phyloP scores from a whole-genome alignment of 2,329 filamentous ascomycete species.

The Neofusicoccum laricinum region DNA sequence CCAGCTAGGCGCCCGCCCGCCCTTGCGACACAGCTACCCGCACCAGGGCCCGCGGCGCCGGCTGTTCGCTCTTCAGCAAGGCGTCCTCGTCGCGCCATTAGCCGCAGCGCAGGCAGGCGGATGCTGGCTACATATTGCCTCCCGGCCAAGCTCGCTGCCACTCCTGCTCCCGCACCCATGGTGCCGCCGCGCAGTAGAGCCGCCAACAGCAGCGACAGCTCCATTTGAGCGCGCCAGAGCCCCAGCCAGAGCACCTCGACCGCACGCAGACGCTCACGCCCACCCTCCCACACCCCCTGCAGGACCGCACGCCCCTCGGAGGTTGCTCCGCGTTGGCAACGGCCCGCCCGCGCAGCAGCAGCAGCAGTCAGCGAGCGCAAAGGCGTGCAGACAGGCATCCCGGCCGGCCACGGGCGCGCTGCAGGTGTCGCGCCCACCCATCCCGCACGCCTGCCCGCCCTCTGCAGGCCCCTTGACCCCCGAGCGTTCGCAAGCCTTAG shows the following conservation, averaged over 20 bases:
- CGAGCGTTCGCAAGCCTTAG: neutral
- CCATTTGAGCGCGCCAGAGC: conserved; percentile 9
- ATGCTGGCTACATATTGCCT: conserved; percentile 14
- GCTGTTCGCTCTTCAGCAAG: conserved; percentile 9
- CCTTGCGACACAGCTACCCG: conserved; percentile 7
- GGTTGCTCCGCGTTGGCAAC: conserved; percentile 1
- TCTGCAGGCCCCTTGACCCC: neutral
- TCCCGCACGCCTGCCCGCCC: neutral
- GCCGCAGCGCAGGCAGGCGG: conserved; percentile 13
- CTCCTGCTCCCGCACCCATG: neutral
- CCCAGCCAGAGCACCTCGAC: neutral
- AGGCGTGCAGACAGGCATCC: conserved; percentile 6
- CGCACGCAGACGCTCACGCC: neutral
- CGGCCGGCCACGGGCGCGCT: conserved; percentile 12
- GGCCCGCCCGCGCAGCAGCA: neutral
- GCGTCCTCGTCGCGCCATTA: conserved; percentile 3
- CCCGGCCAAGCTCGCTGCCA: conserved; percentile 12
- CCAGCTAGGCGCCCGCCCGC: conserved; percentile 6
- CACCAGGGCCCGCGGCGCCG: conserved; percentile 10
- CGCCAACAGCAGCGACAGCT: conserved; percentile 6
- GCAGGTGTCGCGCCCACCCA: conserved; percentile 7
- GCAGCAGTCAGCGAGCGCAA: neutral
- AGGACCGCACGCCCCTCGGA: conserved; percentile 1
- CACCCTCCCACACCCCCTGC: neutral
- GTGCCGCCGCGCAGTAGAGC: conserved; percentile 9